A percentile compares a stretch with the other conserved stretches of the same genome.
These are phyloP conservation scores for Capronia epimyces DNA, from an alignment of 2,329 filamentous ascomycete species.

Conservation along the genomic window DNA sequence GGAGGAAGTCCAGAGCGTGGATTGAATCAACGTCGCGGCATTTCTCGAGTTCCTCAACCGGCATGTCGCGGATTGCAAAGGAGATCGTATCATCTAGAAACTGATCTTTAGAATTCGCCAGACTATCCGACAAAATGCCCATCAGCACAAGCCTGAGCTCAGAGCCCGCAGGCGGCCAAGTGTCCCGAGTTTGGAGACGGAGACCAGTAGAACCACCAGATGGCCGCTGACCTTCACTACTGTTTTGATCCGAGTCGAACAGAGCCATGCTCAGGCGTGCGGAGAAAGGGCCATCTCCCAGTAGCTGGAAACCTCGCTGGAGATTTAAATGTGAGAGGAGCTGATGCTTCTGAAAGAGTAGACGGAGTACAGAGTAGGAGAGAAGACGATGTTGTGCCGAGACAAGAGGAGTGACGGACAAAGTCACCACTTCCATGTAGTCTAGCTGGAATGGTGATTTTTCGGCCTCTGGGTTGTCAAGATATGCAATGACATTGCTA, in stretches of 20 bases:
- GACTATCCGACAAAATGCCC: conserved; percentile 74
- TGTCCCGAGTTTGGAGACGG: conserved; percentile 71
- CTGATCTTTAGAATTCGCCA: conserved; percentile 32
- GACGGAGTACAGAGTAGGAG: conserved; percentile 67
- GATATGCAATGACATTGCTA: conserved; percentile 9
- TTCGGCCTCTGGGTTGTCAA: conserved; percentile 3
- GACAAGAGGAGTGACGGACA: conserved; percentile 72
- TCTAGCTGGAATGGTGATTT: conserved; percentile 13
- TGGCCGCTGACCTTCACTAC: conserved; percentile 66
- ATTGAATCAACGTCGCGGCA: conserved; percentile 79
- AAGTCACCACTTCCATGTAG: conserved; percentile 36
- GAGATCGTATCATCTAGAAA: conserved; percentile 22
- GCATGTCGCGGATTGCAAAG: conserved; percentile 79
- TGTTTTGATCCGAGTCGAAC: conserved; percentile 76
- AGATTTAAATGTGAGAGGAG: conserved; percentile 67
- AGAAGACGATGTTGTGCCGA: conserved; percentile 69
- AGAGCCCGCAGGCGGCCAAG: conserved; percentile 90
- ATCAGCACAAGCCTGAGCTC: conserved; percentile 85
- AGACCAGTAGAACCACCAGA: conserved; percentile 72
- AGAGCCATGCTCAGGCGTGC: conserved; percentile 73
- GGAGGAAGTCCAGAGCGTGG: conserved; percentile 87
- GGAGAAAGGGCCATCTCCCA: conserved; percentile 79
- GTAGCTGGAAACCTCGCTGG: conserved; percentile 73
- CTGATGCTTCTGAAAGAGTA: conserved; percentile 70
- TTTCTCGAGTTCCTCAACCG: conserved; percentile 69